Evolutionary conservation across 1,284 basidiomycete genomes (phyloP), one percentile per base, ranked within the genome.

Genomic region (Malassezia japonica): DNA sequence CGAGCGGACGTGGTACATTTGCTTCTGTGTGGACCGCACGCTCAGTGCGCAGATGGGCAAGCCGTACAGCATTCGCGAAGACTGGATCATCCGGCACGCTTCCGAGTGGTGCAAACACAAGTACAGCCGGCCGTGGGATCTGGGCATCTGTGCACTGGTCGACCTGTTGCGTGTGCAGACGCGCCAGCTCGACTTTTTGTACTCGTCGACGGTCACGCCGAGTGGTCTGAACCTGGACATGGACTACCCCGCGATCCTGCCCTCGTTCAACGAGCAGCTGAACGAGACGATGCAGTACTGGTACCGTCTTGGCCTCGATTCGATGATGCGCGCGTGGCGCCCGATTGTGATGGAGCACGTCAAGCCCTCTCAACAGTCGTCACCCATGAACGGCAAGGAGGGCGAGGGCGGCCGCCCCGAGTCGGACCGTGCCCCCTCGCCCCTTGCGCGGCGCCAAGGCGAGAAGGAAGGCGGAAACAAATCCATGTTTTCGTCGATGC

Each of bases 1-100:
- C 36, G 91, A 95, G 73, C 77, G 91, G 40, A 91, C 89, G 21
- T 96, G 91, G 91, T 79, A 92, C 46, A 75, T 91, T 57, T 94
- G 88, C 72, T 95, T 87, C 73, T 82, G 82, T 49, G 78, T 94
- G 31, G 91, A 96, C 74, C 81, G 89, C 50, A 91, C 59, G 15
- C 47, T 70, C 53, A 88, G 87, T 59, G 86, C 89, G 1, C 89
- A 91, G 76, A 87, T 90, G 85, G 87, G 88, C 49, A 89, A 89
- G 74, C 86, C 87, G 2, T 80, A 85, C 70, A 82, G 83, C 7
- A 83, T 89, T 62, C 83, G 83, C 85, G 77, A 87, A 86, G 87
- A 88, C 86, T 74, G 67, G 85, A 79, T 87, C 63, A 79, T 86
- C 37, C 78, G 84, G 13, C 85, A 87, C 73, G 83, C 83, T 3